Conservation (phyloP, 2,329 filamentous ascomycete species). For the Hymenoscyphus albidus region DNA sequence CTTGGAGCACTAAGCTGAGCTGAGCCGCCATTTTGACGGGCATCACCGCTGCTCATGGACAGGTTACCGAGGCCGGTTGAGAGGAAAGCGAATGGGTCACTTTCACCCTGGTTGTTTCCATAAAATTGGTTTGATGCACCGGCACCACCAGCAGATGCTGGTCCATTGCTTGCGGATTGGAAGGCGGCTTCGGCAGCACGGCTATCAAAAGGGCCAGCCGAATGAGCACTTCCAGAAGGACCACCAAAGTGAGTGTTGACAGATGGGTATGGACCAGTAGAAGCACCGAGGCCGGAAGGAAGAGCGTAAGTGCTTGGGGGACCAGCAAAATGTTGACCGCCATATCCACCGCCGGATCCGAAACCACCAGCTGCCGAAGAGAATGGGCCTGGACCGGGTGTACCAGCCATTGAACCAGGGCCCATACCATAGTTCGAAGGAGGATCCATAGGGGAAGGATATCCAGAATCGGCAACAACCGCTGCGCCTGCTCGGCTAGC, state of each 20-base stretch:
- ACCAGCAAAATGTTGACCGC: conserved; percentile 77
- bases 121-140: conserved; percentile 72
- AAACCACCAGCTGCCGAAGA: conserved; percentile 66
- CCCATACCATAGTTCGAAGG: conserved; percentile 81
- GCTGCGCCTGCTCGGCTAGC: conserved; percentile 91
- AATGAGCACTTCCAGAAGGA: conserved; percentile 72
- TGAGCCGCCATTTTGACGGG: conserved; percentile 57
- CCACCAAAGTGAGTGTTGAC: conserved; percentile 77
- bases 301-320: conserved; percentile 86
- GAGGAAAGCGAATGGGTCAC: conserved; percentile 77
- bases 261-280: conserved; percentile 73
- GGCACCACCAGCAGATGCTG: conserved; percentile 70
- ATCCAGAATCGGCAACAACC: conserved; percentile 89
- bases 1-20: conserved; percentile 33
- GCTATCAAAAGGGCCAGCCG: conserved; percentile 85
- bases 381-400: conserved; percentile 73
- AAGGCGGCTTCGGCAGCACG: conserved; percentile 93
- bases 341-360: conserved; percentile 58
- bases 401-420: conserved; percentile 81
- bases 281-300: conserved; percentile 78
- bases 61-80: conserved; percentile 69
- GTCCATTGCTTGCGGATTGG: conserved; percentile 79
- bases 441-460: conserved; percentile 85
- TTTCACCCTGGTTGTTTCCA: conserved; percentile 52
- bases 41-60: conserved; percentile 63